These are phyloP conservation scores for Gastrolobium villosum DNA, from an alignment of 306 rosid genomes.

Conservation along the genomic window DNA sequence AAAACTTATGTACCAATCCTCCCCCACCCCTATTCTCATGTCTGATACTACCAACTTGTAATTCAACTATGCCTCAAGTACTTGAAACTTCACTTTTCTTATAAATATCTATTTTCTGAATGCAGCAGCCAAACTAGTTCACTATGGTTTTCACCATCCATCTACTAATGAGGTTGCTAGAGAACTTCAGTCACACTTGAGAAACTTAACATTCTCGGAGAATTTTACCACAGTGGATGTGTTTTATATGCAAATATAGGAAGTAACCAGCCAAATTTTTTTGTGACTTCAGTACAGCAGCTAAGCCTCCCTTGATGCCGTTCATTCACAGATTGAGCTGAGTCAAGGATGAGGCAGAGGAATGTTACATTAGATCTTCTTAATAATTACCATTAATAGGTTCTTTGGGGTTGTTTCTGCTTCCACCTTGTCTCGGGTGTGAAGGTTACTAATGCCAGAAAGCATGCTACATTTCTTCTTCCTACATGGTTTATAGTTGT, in stretches of 20 bases:
- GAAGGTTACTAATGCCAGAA: constrained; percentile 55
- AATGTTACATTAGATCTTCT: constrained; percentile 41
- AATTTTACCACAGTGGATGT: constrained; percentile 22
- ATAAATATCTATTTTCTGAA: constrained; percentile 36
- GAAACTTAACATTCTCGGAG: constrained; percentile 40
- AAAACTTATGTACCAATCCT: not conserved
- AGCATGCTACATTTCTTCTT: constrained; percentile 47
- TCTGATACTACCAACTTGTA: not conserved
- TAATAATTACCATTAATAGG: constrained; percentile 43
- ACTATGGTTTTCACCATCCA: constrained; percentile 40
- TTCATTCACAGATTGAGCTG: constrained; percentile 47
- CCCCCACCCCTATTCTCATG: not conserved
- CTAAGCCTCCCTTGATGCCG: constrained; percentile 39
- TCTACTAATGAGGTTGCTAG: constrained; percentile 50
- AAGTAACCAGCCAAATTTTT: constrained; percentile 46
- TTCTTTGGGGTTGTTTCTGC: constrained; percentile 38
- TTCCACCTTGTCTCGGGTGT: constrained; percentile 51
- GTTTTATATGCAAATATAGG: constrained; percentile 34
- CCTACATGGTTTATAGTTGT: constrained; percentile 54
- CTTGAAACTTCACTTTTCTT: constrained; percentile 37
- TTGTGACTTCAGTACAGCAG: constrained; percentile 39
- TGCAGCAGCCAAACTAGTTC: constrained; percentile 67
- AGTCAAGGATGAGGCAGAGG: constrained; percentile 49
- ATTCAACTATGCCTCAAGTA: not conserved
- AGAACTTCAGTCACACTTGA: constrained; percentile 47